Conservation (phyloP, 2,329 filamentous ascomycete species). For the Cucurbitaria berberidis region DNA sequence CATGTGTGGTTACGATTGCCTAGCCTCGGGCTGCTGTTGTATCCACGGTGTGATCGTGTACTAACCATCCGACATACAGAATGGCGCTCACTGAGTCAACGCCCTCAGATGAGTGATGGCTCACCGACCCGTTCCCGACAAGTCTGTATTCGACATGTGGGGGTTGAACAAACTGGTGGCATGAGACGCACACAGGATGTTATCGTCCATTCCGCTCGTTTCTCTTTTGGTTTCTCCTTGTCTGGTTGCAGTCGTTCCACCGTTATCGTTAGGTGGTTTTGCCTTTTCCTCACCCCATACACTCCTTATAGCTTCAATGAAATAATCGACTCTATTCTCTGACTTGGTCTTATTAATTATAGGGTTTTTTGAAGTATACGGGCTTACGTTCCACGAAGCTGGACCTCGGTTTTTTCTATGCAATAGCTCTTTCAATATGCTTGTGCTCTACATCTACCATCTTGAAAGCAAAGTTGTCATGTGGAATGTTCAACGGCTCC, state of each 20-base stretch:
- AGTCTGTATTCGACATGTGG: background rate
- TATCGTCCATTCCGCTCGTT: background rate
- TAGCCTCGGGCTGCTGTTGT: constrained; percentile 14
- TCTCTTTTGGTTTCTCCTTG: background rate
- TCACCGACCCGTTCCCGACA: background rate
- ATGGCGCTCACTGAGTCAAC: background rate
- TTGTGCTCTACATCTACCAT: background rate
- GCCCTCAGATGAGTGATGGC: background rate
- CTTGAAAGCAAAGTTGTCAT: background rate
- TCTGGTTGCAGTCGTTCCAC: background rate
- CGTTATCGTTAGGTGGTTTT: background rate
- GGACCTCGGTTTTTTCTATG: too few relatives aligned
- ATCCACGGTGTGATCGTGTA: background rate
- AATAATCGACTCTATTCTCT: background rate
- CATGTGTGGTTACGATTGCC: constrained; percentile 11
- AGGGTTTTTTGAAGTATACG: too few relatives aligned
- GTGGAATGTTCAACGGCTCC: too few relatives aligned
- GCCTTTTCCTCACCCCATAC: background rate
- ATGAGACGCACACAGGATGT: background rate
- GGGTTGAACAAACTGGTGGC: background rate
- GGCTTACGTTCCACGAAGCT: too few relatives aligned
- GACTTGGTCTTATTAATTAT: too few relatives aligned
- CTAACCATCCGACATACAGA: background rate
- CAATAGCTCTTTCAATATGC: background rate
- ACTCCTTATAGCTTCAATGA: background rate